These are phyloP conservation scores for Dictyostelium purpureum DNA, from an alignment of 78 protist species.

Conservation along the genomic window DNA sequence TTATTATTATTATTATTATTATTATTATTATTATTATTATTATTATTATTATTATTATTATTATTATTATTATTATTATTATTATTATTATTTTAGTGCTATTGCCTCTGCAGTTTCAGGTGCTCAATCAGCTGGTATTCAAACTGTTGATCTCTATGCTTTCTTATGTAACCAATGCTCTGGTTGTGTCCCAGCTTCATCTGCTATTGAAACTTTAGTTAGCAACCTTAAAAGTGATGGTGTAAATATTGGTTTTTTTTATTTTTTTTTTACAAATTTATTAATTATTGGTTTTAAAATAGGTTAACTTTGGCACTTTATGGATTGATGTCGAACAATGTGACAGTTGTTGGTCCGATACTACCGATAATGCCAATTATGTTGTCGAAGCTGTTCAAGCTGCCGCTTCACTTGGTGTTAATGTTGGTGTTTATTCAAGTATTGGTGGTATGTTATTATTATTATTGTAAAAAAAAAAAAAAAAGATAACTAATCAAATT, in stretches of 20 bases:
- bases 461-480: too few species aligned
- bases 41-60: too few species aligned
- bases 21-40: too few species aligned
- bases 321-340: conserved; percentile 69
- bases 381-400: conserved; percentile 19
- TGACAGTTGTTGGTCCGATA: conserved; percentile 32
- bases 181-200: conserved; percentile 22
- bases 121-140: conserved; percentile 40
- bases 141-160: conserved; percentile 35
- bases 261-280: neutral
- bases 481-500: too few species aligned
- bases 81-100: neutral
- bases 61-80: too few species aligned
- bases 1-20: too few species aligned
- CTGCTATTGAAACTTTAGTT: conserved; percentile 18
- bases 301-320: conserved; percentile 15
- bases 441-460: too few species aligned
- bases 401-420: neutral
- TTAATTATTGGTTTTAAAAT: neutral
- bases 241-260: too few species aligned
- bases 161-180: conserved; percentile 52
- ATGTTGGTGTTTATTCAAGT: conserved; percentile 18
- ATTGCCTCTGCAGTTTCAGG: neutral
- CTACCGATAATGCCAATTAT: neutral
- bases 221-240: neutral